Conservation (phyloP, 1,139 yeast genomes). For the Protomyces gravidus region DNA sequence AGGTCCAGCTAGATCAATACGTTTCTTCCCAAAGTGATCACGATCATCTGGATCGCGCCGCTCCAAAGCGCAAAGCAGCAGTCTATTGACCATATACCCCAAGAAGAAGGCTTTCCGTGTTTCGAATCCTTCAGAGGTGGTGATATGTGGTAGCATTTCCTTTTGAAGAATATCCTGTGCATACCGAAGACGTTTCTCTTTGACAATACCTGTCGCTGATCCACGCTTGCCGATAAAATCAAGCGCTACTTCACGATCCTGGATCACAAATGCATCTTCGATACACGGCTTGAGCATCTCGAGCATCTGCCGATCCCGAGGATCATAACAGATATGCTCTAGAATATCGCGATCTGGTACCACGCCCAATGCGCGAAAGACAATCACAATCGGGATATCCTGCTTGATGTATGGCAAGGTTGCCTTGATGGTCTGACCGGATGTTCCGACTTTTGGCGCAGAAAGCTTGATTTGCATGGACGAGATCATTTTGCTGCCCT, state of each 20-base stretch:
- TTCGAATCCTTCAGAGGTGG: constrained; percentile 96
- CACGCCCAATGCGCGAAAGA: constrained; percentile 94
- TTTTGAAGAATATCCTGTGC: constrained; percentile 94
- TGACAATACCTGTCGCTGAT: constrained; percentile 81
- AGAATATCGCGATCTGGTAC: constrained; percentile 98
- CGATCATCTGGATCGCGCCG: constrained; percentile 98
- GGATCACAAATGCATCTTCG: constrained; percentile 97
- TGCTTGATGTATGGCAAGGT: constrained; percentile 93
- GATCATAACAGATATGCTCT: constrained; percentile 96
- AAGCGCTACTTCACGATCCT: constrained; percentile 95
- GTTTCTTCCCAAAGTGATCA: constrained; percentile 97
- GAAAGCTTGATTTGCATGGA: constrained; percentile 84
- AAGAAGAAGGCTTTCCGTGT: constrained; percentile 93
- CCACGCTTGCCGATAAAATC: constrained; percentile 99
- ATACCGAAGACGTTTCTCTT: constrained; percentile 96
- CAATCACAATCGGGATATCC: constrained; percentile 93
- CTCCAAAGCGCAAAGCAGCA: constrained; percentile 89
- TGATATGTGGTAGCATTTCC: constrained; percentile 92
- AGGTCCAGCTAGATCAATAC: constrained; percentile 98
- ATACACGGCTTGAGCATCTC: constrained; percentile 99
- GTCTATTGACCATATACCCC: constrained; percentile 95
- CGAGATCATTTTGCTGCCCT: constrained; percentile 90
- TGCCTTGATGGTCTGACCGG: constrained; percentile 71
- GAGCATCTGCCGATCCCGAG: constrained; percentile 98
- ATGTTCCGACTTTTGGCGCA: constrained; percentile 41